Percentiles rank a stretch among this genome's conserved stretches.
These are phyloP conservation scores for Tubosaeta brunneosetosa DNA, from an alignment of 768 basidiomycete genomes.

Conservation along the genomic window DNA sequence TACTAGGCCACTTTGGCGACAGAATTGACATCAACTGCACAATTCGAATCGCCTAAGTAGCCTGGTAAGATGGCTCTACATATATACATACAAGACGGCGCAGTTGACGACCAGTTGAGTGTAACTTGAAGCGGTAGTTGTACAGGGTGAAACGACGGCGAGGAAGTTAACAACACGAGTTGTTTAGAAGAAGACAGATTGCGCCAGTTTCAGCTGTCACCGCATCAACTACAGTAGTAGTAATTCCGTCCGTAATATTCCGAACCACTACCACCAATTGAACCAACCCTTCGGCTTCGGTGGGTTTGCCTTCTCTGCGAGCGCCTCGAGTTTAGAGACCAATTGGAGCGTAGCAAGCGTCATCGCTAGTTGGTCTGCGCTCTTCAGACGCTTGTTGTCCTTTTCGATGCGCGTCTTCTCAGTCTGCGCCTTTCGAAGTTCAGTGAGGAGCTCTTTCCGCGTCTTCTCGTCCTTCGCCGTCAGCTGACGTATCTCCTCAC, in stretches of 20 bases:
- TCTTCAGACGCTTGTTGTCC: background rate
- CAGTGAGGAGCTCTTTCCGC: background rate
- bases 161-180: too few species aligned
- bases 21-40: background rate
- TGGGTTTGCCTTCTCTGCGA: background rate
- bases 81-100: background rate
- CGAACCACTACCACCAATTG: background rate
- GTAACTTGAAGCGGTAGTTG: too few species aligned
- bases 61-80: conserved; percentile 7
- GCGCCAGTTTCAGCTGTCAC: too few species aligned
- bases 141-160: too few species aligned
- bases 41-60: background rate
- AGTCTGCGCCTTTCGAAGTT: background rate
- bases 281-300: conserved; percentile 1
- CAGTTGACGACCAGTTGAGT: too few species aligned
- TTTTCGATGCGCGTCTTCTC: background rate
- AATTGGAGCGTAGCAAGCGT: background rate
- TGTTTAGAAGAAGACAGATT: too few species aligned
- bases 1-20: conserved; percentile 5
- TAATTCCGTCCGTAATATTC: background rate
- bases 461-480: background rate
- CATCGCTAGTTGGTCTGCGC: background rate
- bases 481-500: background rate
- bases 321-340: background rate
- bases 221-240: too few species aligned